Conservation (phyloP, 2,329 filamentous ascomycete genomes). For the Hortaea werneckii region DNA sequence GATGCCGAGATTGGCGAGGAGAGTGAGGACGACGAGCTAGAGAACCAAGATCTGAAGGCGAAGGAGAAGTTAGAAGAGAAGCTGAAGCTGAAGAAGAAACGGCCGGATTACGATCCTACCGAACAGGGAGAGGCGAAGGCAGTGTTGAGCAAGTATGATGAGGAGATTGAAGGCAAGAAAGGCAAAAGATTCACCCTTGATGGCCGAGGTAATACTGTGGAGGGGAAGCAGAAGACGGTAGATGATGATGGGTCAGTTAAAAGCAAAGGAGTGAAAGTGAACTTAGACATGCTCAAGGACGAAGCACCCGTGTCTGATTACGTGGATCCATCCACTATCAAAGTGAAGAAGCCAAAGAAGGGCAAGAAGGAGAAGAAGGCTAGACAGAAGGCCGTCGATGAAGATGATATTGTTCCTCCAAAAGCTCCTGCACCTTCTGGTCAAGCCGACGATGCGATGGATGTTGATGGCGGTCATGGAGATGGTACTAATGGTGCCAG, state of each 20-base stretch:
- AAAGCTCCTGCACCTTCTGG: conserved; percentile 17
- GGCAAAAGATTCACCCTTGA: conserved; percentile 78
- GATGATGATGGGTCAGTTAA: conserved; percentile 44
- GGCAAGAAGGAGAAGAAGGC: conserved; percentile 59
- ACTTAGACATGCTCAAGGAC: conserved; percentile 59
- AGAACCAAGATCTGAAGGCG: conserved; percentile 63
- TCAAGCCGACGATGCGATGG: conserved; percentile 52
- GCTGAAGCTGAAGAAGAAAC: conserved; percentile 81
- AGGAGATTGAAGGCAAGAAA: conserved; percentile 88
- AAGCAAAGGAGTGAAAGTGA: conserved; percentile 59
- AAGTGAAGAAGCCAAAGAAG: conserved; percentile 89
- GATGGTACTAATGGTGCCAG: conserved; percentile 21
- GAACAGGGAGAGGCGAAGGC: conserved; percentile 54
- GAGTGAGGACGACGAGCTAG: conserved; percentile 82
- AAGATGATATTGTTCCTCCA: conserved; percentile 42
- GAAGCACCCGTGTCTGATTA: conserved; percentile 74
- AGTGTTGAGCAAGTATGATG: conserved; percentile 86
- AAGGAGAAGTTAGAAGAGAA: conserved; percentile 64
- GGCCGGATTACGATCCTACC: conserved; percentile 77
- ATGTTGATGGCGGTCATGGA: conserved; percentile 49
- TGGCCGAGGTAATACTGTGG: conserved; percentile 58
- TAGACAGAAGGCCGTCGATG: conserved; percentile 56
- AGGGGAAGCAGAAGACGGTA: conserved; percentile 42
- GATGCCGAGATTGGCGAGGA: conserved; percentile 73
- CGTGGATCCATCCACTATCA: conserved; percentile 73